Evolutionary conservation across 225 moss, liverwort and hornwort genomes (phyloP).

Genomic region (Antitrichia curtipendula): DNA sequence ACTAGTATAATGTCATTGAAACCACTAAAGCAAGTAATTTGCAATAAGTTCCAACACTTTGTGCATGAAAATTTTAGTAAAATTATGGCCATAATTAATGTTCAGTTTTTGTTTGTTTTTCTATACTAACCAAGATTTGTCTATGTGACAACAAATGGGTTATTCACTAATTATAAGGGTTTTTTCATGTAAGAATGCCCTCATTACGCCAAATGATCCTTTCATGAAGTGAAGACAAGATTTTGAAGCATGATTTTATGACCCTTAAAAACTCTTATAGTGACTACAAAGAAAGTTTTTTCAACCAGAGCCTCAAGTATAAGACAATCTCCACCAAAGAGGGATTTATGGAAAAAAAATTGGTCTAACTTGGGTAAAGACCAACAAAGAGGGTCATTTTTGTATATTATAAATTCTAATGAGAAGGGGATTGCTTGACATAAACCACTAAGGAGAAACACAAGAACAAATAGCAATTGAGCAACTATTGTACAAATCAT

Average conservation of each 20-base stretch:
- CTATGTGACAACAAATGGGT: background rate
- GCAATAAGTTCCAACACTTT: background rate
- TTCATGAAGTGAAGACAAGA: fast-evolving
- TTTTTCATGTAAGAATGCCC: fast-evolving
- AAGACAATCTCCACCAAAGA: background rate
- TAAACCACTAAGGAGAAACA: fast-evolving
- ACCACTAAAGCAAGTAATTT: background rate
- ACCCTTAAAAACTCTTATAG: background rate
- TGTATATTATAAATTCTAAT: fast-evolving
- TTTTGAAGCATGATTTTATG: fast-evolving
- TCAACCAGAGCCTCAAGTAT: background rate
- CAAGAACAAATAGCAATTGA: fast-evolving
- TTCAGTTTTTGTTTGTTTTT: background rate
- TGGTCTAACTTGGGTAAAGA: fast-evolving
- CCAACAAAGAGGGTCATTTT: fast-evolving
- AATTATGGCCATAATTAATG: background rate
- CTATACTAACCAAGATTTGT: background rate
- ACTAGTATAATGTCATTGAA: background rate
- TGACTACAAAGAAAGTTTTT: background rate
- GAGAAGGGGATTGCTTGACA: fast-evolving
- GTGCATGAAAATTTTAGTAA: background rate
- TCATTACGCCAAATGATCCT: background rate
- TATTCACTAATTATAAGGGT: fast-evolving
- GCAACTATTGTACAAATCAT: fast-evolving
- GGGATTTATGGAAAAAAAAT: background rate